Conservation (phyloP, 192 early-diverging fungal genomes). For the Backusella morwellensis region DNA sequence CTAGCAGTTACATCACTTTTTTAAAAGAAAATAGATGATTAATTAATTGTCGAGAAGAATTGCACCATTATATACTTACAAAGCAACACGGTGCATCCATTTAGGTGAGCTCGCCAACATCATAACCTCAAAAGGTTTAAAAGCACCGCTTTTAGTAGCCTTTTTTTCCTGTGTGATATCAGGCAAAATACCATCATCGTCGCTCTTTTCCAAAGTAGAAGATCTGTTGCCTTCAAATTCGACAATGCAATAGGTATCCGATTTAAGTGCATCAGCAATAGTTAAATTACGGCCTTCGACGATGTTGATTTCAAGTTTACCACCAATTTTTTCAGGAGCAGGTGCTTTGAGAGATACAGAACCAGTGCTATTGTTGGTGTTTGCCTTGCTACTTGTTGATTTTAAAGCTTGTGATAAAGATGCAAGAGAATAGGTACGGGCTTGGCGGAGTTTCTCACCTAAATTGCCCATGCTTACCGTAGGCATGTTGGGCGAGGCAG, state of each 20-base stretch:
- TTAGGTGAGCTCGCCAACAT: conserved; percentile 43
- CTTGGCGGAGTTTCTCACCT: conserved; percentile 23
- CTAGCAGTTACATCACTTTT: conserved; percentile 42
- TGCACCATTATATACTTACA: conserved; percentile 21
- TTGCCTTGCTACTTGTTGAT: conserved; percentile 1
- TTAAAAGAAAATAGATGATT: neutral
- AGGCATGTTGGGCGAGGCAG: conserved; percentile 4
- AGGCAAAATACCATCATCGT: neutral
- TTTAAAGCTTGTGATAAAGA: conserved; percentile 2
- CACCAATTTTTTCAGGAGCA: conserved; percentile 19
- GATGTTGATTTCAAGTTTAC: conserved; percentile 27
- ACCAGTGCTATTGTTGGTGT: neutral
- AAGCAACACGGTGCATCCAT: conserved; percentile 39
- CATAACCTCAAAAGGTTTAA: conserved; percentile 36
- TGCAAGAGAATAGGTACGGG: conserved; percentile 14
- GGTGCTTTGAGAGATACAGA: neutral
- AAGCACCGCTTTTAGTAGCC: neutral
- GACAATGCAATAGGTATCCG: conserved; percentile 39
- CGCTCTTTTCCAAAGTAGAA: conserved; percentile 28
- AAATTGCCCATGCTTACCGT: conserved; percentile 8
- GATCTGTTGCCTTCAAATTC: conserved; percentile 40
- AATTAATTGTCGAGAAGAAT: neutral
- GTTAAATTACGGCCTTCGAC: conserved; percentile 43
- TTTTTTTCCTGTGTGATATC: neutral
- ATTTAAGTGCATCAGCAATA: conserved; percentile 29